A percentile compares a stretch with the other conserved stretches of the same genome.
Evolutionary conservation across 2,329 filamentous ascomycete species (phyloP).

Genomic region (Talaromyces verruculosus): DNA sequence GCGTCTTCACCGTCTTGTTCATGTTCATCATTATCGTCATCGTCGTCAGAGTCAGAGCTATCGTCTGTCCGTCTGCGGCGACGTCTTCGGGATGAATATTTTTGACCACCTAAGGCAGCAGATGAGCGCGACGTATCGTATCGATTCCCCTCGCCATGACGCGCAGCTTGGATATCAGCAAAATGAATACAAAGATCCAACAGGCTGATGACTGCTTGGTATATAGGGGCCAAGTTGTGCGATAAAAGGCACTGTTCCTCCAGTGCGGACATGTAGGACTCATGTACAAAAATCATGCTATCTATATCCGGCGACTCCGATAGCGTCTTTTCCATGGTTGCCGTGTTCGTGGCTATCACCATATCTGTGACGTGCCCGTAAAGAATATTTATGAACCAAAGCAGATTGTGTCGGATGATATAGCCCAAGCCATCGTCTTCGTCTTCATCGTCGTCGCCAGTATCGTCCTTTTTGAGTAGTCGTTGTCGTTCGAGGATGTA

Average conservation of each 20-base stretch:
- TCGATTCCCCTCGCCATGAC: slow-evolving; percentile 37
- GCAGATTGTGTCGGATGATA: slow-evolving; percentile 63
- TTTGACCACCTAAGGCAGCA: slow-evolving; percentile 4
- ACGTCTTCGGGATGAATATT: slow-evolving; percentile 14
- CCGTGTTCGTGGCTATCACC: slow-evolving; percentile 63
- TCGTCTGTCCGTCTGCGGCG: slow-evolving; percentile 24
- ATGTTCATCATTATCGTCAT: slow-evolving; percentile 20
- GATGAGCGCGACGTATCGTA: slow-evolving; percentile 36
- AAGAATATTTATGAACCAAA: slow-evolving; percentile 75
- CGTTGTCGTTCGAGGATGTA: slow-evolving; percentile 61
- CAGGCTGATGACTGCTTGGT: slow-evolving; percentile 69
- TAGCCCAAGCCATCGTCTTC: slow-evolving; percentile 40
- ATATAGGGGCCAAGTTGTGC: slow-evolving; percentile 66
- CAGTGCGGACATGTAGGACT: slow-evolving; percentile 61
- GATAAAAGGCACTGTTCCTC: slow-evolving; percentile 70
- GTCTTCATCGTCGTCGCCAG: slow-evolving; percentile 35
- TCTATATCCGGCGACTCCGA: slow-evolving; percentile 70
- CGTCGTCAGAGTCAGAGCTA: slow-evolving; percentile 25
- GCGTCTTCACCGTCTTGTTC: slow-evolving; percentile 28
- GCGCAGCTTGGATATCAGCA: slow-evolving; percentile 57
- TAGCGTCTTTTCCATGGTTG: slow-evolving; percentile 59
- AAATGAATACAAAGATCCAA: slow-evolving; percentile 73
- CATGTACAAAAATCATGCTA: slow-evolving; percentile 72
- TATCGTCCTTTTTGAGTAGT: slow-evolving; percentile 37
- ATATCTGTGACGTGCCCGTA: slow-evolving; percentile 74